Evolutionary conservation across 768 basidiomycete genomes (phyloP).

Genomic region (Candolleomyces aberdarensis): DNA sequence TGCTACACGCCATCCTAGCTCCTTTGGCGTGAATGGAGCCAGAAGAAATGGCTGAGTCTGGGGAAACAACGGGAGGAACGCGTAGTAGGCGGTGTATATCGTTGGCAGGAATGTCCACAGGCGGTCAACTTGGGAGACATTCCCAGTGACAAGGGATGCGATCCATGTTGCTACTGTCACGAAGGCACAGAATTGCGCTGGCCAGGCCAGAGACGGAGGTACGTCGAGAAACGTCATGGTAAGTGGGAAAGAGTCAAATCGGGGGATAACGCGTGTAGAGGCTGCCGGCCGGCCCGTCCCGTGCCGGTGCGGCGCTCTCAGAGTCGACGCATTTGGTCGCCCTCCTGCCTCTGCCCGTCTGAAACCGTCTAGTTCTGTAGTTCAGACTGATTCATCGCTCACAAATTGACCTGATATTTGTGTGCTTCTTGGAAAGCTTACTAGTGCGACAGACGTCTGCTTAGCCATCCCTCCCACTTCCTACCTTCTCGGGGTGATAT

Average conservation of each 20-base stretch:
- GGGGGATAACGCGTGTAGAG: too few species aligned
- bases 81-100: constrained; percentile 80
- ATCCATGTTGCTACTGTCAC: constrained; percentile 50
- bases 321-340: too few species aligned
- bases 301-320: too few species aligned
- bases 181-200: constrained; percentile 56
- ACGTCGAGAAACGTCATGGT: constrained; percentile 25
- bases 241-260: background rate
- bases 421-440: too few species aligned
- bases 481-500: too few species aligned
- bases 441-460: too few species aligned
- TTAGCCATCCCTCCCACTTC: too few species aligned
- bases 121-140: constrained; percentile 87
- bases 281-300: too few species aligned
- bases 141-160: constrained; percentile 64
- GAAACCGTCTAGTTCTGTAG: too few species aligned
- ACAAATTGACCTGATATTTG: too few species aligned
- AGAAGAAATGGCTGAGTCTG: constrained; percentile 37
- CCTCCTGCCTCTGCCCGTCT: too few species aligned
- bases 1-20: constrained; percentile 35
- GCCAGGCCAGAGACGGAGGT: constrained; percentile 52
- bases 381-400: too few species aligned
- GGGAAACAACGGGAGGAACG: constrained; percentile 66
- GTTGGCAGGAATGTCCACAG: constrained; percentile 78
- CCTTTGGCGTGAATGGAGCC: constrained; percentile 54